These are phyloP conservation scores for Citrus australasica DNA, from an alignment of 345 rosid species.

Conservation along the genomic window DNA sequence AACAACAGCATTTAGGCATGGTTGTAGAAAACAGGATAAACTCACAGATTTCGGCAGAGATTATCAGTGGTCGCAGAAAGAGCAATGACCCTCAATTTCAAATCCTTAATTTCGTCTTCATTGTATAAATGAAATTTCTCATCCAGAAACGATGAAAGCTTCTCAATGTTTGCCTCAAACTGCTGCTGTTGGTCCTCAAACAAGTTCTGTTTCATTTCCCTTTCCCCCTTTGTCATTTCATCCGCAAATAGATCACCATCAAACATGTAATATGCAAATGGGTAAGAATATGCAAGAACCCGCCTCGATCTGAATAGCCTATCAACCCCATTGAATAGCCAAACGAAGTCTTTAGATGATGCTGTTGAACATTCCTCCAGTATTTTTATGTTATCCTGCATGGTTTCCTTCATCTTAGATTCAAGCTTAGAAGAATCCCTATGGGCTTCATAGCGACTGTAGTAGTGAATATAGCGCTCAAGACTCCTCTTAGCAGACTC, in stretches of 20 bases:
- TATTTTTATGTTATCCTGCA: constrained; percentile 29
- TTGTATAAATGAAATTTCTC: constrained; percentile 32
- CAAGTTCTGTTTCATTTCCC: constrained; percentile 33
- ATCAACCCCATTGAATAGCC: constrained; percentile 49
- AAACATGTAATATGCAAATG: constrained; percentile 58
- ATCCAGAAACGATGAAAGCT: constrained; percentile 32
- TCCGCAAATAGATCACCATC: constrained; percentile 42
- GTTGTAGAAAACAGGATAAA: neutral
- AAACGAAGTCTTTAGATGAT: constrained; percentile 44
- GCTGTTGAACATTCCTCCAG: constrained; percentile 34
- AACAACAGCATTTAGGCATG: neutral
- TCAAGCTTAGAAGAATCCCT: constrained; percentile 52
- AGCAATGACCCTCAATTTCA: constrained; percentile 24
- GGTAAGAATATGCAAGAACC: constrained; percentile 51
- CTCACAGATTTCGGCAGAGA: constrained; percentile 42
- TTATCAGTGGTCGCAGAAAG: constrained; percentile 34
- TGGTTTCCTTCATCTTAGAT: constrained; percentile 32
- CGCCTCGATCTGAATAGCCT: constrained; percentile 47
- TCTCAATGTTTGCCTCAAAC: constrained; percentile 41
- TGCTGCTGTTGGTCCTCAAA: constrained; percentile 48
- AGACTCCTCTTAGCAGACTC: constrained; percentile 38
- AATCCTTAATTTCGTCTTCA: constrained; percentile 15
- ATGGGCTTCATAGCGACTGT: constrained; percentile 56
- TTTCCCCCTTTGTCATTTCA: constrained; percentile 34
- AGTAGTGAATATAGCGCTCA: constrained; percentile 49